A percentile compares a stretch with the other conserved stretches of the same genome.
phyloP scores from a whole-genome alignment of 306 rosid species.

The Comarum palustre region DNA sequence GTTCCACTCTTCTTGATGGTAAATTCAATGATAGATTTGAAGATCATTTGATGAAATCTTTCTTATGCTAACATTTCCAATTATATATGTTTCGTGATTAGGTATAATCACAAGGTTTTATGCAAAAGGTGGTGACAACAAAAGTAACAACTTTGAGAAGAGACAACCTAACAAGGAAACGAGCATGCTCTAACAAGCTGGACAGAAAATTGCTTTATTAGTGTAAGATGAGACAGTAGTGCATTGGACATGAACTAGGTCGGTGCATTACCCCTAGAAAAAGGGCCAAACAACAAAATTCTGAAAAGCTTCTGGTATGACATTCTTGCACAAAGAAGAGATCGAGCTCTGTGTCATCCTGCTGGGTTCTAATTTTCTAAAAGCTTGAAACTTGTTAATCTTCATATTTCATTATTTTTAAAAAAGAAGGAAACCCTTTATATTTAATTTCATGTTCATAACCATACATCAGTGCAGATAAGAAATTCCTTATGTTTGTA shows the following conservation, averaged over 20 bases:
- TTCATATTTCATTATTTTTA: too few relatives aligned
- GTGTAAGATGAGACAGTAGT: slow-evolving; percentile 18
- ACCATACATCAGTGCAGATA: too few relatives aligned
- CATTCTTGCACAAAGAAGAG: not conserved
- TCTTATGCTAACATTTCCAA: not conserved
- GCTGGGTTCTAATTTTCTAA: not conserved
- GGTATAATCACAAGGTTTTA: not conserved
- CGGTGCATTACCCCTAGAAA: slow-evolving; percentile 42
- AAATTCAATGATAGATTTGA: not conserved
- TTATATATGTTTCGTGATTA: not conserved
- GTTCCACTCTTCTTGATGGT: not conserved
- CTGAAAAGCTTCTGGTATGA: slow-evolving; percentile 29
- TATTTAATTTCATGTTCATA: too few relatives aligned
- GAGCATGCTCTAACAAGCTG: slow-evolving; percentile 20
- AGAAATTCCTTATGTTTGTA: too few relatives aligned
- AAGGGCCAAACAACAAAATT: slow-evolving; percentile 11
- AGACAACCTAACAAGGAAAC: slow-evolving; percentile 28
- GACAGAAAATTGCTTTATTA: slow-evolving; percentile 32
- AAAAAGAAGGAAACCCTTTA: too few relatives aligned
- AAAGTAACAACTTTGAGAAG: not conserved
- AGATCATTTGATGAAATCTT: too few relatives aligned
- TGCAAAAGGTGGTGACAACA: not conserved
- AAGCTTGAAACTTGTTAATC: slow-evolving; percentile 6
- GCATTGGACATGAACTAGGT: slow-evolving; percentile 25
- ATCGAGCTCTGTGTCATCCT: not conserved